Percentiles rank a stretch among this genome's conserved stretches.
Evolutionary conservation across 768 basidiomycete species (phyloP).

Genomic region (Mycena latifolia): DNA sequence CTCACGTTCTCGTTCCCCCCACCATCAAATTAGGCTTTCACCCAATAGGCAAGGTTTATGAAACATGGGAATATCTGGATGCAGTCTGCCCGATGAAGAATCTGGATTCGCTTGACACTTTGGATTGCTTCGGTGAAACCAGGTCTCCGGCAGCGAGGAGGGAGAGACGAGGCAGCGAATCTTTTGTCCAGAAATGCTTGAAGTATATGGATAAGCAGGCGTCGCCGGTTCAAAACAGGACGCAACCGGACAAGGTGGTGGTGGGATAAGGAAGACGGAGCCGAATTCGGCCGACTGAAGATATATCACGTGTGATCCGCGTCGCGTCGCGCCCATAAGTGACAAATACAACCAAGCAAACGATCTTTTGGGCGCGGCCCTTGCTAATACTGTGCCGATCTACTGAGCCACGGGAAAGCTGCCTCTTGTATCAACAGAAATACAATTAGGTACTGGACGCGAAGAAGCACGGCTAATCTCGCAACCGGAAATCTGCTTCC

Average conservation of each 20-base stretch:
- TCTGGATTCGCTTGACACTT: slow-evolving; percentile 9
- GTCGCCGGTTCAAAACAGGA: too few relatives aligned
- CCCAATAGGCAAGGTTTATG: too few relatives aligned
- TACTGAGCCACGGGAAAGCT: slow-evolving; percentile 12
- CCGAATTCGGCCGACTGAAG: slow-evolving; percentile 6
- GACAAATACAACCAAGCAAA: slow-evolving; percentile 18
- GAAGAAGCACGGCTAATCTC: slow-evolving; percentile 7
- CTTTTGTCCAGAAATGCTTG: slow-evolving; percentile 15
- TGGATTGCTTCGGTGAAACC: slow-evolving; percentile 19
- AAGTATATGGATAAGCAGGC: slow-evolving; percentile 16
- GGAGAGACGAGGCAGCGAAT: slow-evolving; percentile 4
- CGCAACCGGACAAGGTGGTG: slow-evolving; percentile 11
- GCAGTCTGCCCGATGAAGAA: too few relatives aligned
- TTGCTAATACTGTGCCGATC: too few relatives aligned
- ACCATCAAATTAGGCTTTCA: too few relatives aligned
- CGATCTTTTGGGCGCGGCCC: slow-evolving; percentile 10
- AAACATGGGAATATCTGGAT: too few relatives aligned
- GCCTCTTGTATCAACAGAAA: slow-evolving; percentile 16
- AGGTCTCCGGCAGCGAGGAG: slow-evolving; percentile 12
- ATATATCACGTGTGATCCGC: slow-evolving; percentile 13
- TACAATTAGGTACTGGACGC: slow-evolving; percentile 13
- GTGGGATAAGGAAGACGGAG: slow-evolving; percentile 11
- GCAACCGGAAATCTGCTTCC: too few relatives aligned
- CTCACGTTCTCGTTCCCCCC: too few relatives aligned
- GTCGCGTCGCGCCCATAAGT: slow-evolving; percentile 4